Conservation (phyloP, 495 filamentous ascomycete genomes). For the Neurospora sp. region DNA sequence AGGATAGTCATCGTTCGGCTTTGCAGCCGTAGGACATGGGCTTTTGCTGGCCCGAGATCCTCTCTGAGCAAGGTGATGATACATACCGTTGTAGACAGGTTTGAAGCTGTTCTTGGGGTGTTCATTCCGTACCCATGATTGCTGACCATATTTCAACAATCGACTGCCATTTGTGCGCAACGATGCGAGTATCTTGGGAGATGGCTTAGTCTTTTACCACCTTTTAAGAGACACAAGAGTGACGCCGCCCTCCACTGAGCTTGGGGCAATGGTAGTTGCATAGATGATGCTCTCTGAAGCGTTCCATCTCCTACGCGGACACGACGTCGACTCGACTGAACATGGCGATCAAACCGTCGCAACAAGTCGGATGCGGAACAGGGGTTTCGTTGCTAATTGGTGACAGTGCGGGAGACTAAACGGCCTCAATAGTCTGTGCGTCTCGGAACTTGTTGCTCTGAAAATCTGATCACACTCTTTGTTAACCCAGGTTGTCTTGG, state of each 20-base stretch:
- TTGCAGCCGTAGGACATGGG: slow-evolving; percentile 5
- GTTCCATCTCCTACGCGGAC: slow-evolving; percentile 9
- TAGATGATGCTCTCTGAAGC: slow-evolving; percentile 12
- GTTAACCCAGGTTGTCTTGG: slow-evolving; percentile 12
- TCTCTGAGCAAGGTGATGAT: neutral
- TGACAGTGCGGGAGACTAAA: neutral
- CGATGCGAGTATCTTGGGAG: neutral
- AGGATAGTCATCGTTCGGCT: slow-evolving; percentile 13
- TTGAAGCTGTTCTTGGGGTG: neutral
- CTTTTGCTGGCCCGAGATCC: neutral
- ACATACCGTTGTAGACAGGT: neutral
- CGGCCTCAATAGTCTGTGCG: slow-evolving; percentile 17
- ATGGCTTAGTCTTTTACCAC: neutral
- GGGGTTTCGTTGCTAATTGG: neutral
- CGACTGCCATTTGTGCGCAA: neutral
- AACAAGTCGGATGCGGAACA: slow-evolving; percentile 12
- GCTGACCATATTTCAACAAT: neutral
- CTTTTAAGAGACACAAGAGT: neutral
- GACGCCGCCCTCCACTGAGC: neutral
- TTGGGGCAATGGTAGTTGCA: slow-evolving; percentile 14
- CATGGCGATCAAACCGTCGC: slow-evolving; percentile 13
- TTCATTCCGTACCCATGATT: neutral
- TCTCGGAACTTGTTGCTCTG: slow-evolving; percentile 15
- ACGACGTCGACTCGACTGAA: slow-evolving; percentile 16
- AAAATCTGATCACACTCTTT: slow-evolving; percentile 12